These are phyloP conservation scores for Pseudomassariella vexata DNA, from an alignment of 2,329 filamentous ascomycete species.

Conservation along the genomic window DNA sequence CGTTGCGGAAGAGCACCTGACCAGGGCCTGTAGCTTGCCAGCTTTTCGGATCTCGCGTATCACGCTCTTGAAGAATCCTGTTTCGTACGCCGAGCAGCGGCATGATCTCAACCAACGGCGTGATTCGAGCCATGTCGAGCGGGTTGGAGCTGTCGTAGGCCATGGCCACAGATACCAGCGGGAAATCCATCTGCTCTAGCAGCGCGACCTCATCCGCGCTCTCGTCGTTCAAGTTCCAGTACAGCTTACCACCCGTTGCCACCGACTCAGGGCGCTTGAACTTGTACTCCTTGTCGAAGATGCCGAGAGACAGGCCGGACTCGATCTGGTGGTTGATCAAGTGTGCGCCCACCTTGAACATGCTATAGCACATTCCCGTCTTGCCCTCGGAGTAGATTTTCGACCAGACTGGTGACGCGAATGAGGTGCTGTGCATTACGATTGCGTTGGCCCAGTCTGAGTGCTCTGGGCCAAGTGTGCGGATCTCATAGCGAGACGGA, in stretches of 20 bases:
- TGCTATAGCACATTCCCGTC: slow-evolving; percentile 10
- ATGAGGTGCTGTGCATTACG: slow-evolving; percentile 18
- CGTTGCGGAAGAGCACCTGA: slow-evolving; percentile 19
- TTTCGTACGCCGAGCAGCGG: slow-evolving; percentile 5
- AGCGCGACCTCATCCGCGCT: slow-evolving; percentile 9
- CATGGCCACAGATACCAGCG: slow-evolving; percentile 22
- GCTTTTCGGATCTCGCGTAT: slow-evolving; percentile 16
- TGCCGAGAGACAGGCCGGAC: slow-evolving; percentile 9
- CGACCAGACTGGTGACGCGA: slow-evolving; percentile 16
- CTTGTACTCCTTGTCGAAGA: slow-evolving; percentile 11
- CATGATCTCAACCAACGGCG: slow-evolving; percentile 5
- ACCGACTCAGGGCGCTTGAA: slow-evolving; percentile 18
- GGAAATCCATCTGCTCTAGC: slow-evolving; percentile 26
- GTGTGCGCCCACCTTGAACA: slow-evolving; percentile 7
- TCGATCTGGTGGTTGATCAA: slow-evolving; percentile 15
- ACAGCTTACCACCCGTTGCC: slow-evolving; percentile 17
- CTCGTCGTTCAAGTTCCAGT: slow-evolving; percentile 16
- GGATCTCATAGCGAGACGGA: slow-evolving; percentile 18
- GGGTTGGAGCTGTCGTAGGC: slow-evolving; percentile 18
- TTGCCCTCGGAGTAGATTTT: slow-evolving; percentile 11
- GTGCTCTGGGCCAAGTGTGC: slow-evolving; percentile 16
- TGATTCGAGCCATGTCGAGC: slow-evolving; percentile 9
- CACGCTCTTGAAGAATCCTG: slow-evolving; percentile 6
- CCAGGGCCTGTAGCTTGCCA: slow-evolving; percentile 18
- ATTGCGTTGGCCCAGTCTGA: slow-evolving; percentile 17